A percentile compares a stretch with the other conserved stretches of the same genome.
phyloP scores from a whole-genome alignment of 371 early-diverging fungal species.

The Mucor circinelloides region DNA sequence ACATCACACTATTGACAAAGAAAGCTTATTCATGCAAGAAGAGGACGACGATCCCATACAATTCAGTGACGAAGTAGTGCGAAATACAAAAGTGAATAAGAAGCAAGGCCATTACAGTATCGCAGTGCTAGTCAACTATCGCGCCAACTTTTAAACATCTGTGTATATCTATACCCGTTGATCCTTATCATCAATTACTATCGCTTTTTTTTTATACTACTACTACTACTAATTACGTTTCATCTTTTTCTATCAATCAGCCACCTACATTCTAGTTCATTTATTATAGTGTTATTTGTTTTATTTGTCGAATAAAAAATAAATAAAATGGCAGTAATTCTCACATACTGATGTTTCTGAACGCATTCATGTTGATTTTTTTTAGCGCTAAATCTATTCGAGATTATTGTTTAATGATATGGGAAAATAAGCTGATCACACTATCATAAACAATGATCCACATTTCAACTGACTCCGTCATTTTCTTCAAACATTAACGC shows the following conservation, averaged over 20 bases:
- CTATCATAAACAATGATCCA: neutral
- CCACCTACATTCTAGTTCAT: neutral
- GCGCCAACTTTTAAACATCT: constrained; percentile 24
- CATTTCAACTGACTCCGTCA: neutral
- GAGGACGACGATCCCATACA: constrained; percentile 5
- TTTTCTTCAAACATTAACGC: neutral
- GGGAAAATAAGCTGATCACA: neutral
- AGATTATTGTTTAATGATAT: neutral
- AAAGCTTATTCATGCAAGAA: neutral
- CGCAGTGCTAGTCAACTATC: constrained; percentile 27
- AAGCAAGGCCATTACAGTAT: constrained; percentile 34
- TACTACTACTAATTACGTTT: neutral
- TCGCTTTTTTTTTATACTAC: neutral
- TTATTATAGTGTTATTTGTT: neutral
- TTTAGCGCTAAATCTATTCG: neutral
- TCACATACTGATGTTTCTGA: neutral
- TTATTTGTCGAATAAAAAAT: neutral
- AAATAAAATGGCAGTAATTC: neutral
- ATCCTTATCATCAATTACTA: neutral
- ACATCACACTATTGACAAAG: neutral
- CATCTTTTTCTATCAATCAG: neutral
- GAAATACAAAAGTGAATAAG: constrained; percentile 29
- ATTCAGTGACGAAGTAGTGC: constrained; percentile 29
- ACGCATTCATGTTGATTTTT: neutral
- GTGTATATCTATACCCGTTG: constrained; percentile 1